Evolutionary conservation across 1,139 yeast species (phyloP), one percentile per base, ranked within the genome.

Genomic region (Hyphopichia burtonii): DNA sequence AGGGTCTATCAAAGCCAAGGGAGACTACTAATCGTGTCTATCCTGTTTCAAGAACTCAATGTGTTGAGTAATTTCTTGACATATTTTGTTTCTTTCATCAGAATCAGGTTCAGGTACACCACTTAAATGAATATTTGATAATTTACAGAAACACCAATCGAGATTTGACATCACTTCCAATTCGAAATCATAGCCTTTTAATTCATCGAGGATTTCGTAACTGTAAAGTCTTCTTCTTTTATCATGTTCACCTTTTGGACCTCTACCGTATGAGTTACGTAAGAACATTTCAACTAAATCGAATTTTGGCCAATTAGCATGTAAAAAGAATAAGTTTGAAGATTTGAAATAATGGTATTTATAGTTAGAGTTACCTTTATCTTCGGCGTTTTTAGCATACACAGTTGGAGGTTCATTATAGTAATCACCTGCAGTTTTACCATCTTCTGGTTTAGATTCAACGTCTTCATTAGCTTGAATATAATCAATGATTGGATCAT

Each of bases 301-400:
- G 38, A 43, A 60, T 42, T 66, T 66, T 25, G 71, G 72, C 73
- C 73, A 67, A 46, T 66, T 67, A 40, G 72, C 72, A 52, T 66
- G 73, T 37, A 67, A 49, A 45, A 67, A 66, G 53, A 63, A 53
- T 38, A 66, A 52, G 18, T 55, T 54, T 3, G 66, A 61, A 9
- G 65, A 54, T 47, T 54, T 55, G 49, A 55, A 66, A 37, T 49
- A 51, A 51, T 66, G 71, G 45, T 50, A 62, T 30, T 61, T 50
- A 46, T 66, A 66, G 45, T 66, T 66, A 42, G 48, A 52, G 33
- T 50, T 51, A 1, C 42, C 44, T 3, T 41, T 35, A 43, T 66
- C 71, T 12, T 38, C 38, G 10, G 49, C 47, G 48, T 55, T 50
- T 4, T 39, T 34, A 11, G 66, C 68, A 42, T 54, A 58, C 8